Conservation (phyloP, 2,329 filamentous ascomycete species). For the Clonostachys rosea region DNA sequence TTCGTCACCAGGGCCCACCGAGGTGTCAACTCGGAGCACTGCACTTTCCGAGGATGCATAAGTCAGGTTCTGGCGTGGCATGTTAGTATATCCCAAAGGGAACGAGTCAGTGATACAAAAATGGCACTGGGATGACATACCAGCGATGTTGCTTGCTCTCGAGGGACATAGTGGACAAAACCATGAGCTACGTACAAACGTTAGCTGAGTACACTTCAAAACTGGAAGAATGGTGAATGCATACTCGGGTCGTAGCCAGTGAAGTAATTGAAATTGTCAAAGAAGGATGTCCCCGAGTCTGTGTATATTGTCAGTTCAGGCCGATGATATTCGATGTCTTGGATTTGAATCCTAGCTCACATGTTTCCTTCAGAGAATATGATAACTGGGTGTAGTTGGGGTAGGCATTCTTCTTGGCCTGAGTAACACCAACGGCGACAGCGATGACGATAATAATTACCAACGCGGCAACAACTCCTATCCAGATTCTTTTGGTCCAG, state of each 20-base stretch:
- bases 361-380: conserved; percentile 43
- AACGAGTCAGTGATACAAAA: no score
- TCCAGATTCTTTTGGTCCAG: conserved; percentile 50
- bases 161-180: conserved; percentile 49
- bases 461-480: conserved; percentile 55
- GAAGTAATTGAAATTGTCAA: conserved; percentile 51
- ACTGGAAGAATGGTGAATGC: conserved; percentile 2
- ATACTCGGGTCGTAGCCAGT: conserved; percentile 41
- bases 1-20: conserved; percentile 36
- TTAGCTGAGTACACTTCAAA: background rate
- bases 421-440: conserved; percentile 38
- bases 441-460: conserved; percentile 57
- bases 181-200: conserved; percentile 26
- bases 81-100: background rate
- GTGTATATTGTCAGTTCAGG: background rate
- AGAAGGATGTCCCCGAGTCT: conserved; percentile 46
- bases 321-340: background rate
- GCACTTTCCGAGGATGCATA: conserved; percentile 49
- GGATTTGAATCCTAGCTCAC: conserved; percentile 21
- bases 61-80: conserved; percentile 51
- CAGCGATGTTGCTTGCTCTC: conserved; percentile 29
- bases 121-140: conserved; percentile 22
- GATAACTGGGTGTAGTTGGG: conserved; percentile 41
- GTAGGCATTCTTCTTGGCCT: conserved; percentile 31
- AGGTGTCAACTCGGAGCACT: conserved; percentile 57